Evolutionary conservation across 129 eudicot genomes (phyloP), one percentile per base, ranked within the genome.

Genomic region (Arctium lappa): DNA sequence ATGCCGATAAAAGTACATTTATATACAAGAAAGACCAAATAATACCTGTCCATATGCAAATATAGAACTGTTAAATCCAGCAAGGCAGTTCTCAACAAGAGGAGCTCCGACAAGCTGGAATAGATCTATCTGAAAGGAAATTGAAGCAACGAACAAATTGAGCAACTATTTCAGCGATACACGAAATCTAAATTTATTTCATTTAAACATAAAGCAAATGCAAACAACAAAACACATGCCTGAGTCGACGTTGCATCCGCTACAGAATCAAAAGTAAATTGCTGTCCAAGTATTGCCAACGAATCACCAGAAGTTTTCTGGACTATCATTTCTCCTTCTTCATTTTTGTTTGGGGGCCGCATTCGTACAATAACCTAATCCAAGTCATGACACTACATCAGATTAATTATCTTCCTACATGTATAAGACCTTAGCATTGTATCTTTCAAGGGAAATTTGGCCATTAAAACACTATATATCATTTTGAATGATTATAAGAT

Each of bases 31-130:
- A 71, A 73, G n/a, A 5, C 8, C 1, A 46, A 72, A 72, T 75
- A 37, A 22, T 88, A 95, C 99, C 99, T 95, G 99, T 60, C 99
- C 99, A 77, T 93, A 95, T 12, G 99, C 99, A 88, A 95, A 95
- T 63, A 95, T 95, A n/a, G 99, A 95, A 82, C 99, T 93, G 80
- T 95, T 95, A 76, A 95, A 95, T 37, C 99, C 99, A 81, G 99
- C 91, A 36, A 95, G 91, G 80, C 99, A 95, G 79, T 95, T 95
- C 78, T 95, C 99, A 27, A 95, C 92, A n/a, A 95, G 95, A 37
- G 99, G 99, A 73, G 92, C 98, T 85, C 99, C 99, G 13, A 95
- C 94, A 22, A 90, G 92, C 89, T 95, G 88, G 83, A 93, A 95
- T 73, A 95, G 84, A 72, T 95, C 98, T 40, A 77, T 72, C 99